Conservation (phyloP, 2,329 filamentous ascomycete species). For the Didymosphaeria variabile region DNA sequence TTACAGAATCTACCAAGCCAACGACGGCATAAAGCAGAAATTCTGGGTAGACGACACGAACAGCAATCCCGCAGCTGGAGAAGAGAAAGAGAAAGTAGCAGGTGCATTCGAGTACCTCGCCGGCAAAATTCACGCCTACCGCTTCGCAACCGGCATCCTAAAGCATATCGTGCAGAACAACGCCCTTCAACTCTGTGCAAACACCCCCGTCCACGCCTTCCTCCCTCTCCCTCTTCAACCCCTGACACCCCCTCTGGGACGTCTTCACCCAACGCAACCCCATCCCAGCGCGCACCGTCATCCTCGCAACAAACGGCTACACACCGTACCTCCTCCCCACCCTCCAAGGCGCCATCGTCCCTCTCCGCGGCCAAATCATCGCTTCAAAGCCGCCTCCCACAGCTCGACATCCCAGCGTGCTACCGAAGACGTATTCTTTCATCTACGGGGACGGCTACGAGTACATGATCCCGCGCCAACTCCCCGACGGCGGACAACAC, state of each 20-base stretch:
- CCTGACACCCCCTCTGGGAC: constrained; percentile 10
- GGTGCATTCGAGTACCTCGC: constrained; percentile 46
- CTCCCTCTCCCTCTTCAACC: constrained; percentile 1
- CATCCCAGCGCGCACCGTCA: constrained; percentile 28
- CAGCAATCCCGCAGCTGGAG: constrained; percentile 23
- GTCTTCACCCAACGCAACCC: constrained; percentile 30
- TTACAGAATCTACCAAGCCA: constrained; percentile 34
- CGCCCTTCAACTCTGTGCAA: constrained; percentile 39
- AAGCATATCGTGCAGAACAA: constrained; percentile 34
- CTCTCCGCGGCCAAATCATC: constrained; percentile 52
- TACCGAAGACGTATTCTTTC: constrained; percentile 67
- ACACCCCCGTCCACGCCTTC: constrained; percentile 39
- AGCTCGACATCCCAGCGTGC: constrained; percentile 48
- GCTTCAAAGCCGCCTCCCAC: constrained; percentile 48
- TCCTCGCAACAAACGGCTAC: constrained; percentile 50
- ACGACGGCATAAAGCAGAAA: constrained; percentile 21
- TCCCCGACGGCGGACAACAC: constrained; percentile 52
- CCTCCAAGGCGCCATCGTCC: constrained; percentile 53
- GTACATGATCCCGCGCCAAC: constrained; percentile 69
- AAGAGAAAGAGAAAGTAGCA: constrained; percentile 35
- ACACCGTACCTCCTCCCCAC: constrained; percentile 42
- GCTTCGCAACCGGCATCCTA: constrained; percentile 39
- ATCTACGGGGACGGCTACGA: constrained; percentile 70
- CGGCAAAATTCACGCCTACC: constrained; percentile 44
- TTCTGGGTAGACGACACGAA: constrained; percentile 34